Evolutionary conservation across 2,329 filamentous ascomycete species (phyloP).

Genomic region (Verruconis gallopava): DNA sequence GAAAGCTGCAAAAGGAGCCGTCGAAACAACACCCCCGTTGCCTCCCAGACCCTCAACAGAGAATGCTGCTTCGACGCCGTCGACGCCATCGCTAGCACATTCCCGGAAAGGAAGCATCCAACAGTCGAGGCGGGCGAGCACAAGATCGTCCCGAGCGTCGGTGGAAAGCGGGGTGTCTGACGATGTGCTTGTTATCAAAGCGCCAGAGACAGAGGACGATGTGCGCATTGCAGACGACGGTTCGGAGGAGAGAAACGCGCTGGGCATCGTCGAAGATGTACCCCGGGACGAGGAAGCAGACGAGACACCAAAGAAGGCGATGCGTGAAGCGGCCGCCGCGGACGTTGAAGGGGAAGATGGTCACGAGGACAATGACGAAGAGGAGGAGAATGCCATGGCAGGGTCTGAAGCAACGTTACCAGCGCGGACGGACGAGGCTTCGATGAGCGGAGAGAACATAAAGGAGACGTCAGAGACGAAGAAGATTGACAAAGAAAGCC

Average conservation of each 20-base stretch:
- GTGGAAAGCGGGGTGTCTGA: not conserved
- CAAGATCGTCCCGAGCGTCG: not conserved
- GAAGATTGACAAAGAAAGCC: not conserved
- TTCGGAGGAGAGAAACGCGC: too few relatives aligned
- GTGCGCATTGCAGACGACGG: not conserved
- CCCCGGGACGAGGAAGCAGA: too few relatives aligned
- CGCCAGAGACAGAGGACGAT: not conserved
- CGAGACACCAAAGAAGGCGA: too few relatives aligned
- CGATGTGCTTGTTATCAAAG: conserved; percentile 1
- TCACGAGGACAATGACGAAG: not conserved
- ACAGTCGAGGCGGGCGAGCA: not conserved
- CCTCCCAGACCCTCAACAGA: not conserved
- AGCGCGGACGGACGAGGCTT: not conserved
- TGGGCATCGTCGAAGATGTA: too few relatives aligned
- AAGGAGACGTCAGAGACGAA: not conserved
- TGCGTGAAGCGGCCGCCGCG: not conserved
- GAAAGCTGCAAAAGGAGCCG: not conserved
- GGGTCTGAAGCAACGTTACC: not conserved
- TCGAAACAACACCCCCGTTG: not conserved
- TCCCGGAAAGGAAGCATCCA: not conserved
- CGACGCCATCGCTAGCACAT: not conserved
- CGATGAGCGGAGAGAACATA: not conserved
- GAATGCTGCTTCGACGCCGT: not conserved
- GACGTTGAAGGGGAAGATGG: not conserved
- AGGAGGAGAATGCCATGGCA: not conserved